Conservation (phyloP, 768 basidiomycete genomes). For the Dictyophora rubrovolvata region DNA sequence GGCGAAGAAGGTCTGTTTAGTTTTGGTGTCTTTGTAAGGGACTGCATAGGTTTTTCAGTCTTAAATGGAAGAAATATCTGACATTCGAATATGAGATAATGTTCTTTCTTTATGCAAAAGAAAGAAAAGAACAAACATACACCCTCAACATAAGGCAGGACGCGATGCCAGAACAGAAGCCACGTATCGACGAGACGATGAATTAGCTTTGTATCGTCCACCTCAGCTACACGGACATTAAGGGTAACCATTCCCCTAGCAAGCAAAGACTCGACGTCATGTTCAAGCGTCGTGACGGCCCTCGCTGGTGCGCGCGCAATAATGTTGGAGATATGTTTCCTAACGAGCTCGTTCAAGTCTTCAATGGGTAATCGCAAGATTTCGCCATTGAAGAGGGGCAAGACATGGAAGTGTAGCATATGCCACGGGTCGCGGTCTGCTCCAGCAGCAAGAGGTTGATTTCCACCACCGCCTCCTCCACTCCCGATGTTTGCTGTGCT, state of each 20-base stretch:
- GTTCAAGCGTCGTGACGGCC: conserved; percentile 62
- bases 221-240: conserved; percentile 66
- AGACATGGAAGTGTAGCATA: conserved; percentile 71
- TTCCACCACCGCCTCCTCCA: conserved; percentile 19
- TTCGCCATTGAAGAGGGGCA: conserved; percentile 89
- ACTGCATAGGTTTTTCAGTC: conserved; percentile 53
- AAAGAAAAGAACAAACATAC: conserved; percentile 33
- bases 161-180: conserved; percentile 89
- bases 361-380: conserved; percentile 81
- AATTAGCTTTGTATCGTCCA: conserved; percentile 73
- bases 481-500: conserved; percentile 14
- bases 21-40: conserved; percentile 55
- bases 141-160: conserved; percentile 80
- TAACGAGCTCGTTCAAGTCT: conserved; percentile 77
- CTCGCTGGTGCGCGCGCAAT: conserved; percentile 66
- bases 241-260: conserved; percentile 86
- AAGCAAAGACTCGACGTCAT: conserved; percentile 76
- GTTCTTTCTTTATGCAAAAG: not conserved
- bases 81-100: conserved; percentile 20
- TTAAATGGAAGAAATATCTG: conserved; percentile 53
- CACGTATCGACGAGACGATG: conserved; percentile 76
- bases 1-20: conserved; percentile 36
- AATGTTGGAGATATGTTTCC: conserved; percentile 63
- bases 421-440: conserved; percentile 55
- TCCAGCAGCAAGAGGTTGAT: not conserved